These are phyloP conservation scores for Cylindrodendrum hubeiense DNA, from an alignment of 2,329 filamentous ascomycete species.

Conservation along the genomic window DNA sequence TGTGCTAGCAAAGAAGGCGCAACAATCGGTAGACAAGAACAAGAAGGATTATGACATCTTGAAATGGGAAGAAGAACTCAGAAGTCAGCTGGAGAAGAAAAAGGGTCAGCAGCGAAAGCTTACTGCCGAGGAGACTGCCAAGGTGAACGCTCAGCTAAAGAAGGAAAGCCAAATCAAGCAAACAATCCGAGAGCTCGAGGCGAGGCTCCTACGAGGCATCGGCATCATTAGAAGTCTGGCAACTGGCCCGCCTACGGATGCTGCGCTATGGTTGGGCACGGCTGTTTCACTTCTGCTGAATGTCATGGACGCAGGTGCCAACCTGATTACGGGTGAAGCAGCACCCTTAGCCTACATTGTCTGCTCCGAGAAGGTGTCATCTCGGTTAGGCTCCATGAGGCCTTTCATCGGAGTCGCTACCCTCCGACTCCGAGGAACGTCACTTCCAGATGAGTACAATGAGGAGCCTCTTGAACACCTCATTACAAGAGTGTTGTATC, in stretches of 20 bases:
- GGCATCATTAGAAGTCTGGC: slow-evolving; percentile 88
- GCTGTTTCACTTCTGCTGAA: slow-evolving; percentile 81
- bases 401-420: slow-evolving; percentile 91
- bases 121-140: slow-evolving; percentile 87
- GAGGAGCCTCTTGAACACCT: slow-evolving; percentile 87
- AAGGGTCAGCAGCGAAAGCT: slow-evolving; percentile 93
- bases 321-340: slow-evolving; percentile 83
- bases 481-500: slow-evolving; percentile 89
- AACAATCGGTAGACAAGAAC: slow-evolving; percentile 82
- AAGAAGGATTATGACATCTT: slow-evolving; percentile 95
- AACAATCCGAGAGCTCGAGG: slow-evolving; percentile 77
- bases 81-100: slow-evolving; percentile 89
- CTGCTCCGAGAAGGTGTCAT: slow-evolving; percentile 80
- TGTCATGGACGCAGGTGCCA: slow-evolving; percentile 83
- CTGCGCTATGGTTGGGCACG: slow-evolving; percentile 87
- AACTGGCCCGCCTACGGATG: slow-evolving; percentile 89
- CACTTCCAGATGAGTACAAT: slow-evolving; percentile 78
- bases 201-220: slow-evolving; percentile 82
- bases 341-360: slow-evolving; percentile 84
- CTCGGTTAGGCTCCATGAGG: slow-evolving; percentile 80
- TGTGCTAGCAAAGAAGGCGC: slow-evolving; percentile 86
- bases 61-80: slow-evolving; percentile 96
- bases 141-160: slow-evolving; percentile 89
- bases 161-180: slow-evolving; percentile 87
- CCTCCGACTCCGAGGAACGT: slow-evolving; percentile 81